A percentile compares a stretch with the other conserved stretches of the same genome.
These are phyloP conservation scores for Hypoxylon sp. DNA, from an alignment of 2,329 filamentous ascomycete genomes.

Conservation along the genomic window DNA sequence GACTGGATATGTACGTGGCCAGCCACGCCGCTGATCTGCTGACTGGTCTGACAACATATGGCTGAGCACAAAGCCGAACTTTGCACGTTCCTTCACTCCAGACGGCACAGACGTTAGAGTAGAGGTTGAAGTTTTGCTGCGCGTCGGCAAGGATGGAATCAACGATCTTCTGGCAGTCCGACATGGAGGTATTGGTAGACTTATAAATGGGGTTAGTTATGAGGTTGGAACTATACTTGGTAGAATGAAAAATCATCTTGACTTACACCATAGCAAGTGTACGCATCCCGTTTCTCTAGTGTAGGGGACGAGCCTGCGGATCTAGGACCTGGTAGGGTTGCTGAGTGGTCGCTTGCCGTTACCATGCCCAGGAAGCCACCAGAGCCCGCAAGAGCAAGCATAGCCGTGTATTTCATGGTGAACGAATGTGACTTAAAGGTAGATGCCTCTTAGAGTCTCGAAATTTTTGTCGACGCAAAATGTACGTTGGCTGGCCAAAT, in stretches of 20 bases:
- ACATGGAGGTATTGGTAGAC: constrained; percentile 45
- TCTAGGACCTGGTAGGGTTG: neutral
- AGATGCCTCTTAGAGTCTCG: neutral
- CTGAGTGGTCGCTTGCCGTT: neutral
- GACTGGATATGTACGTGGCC: constrained; percentile 45
- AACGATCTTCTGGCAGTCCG: constrained; percentile 49
- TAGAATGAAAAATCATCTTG: neutral
- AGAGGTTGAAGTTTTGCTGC: constrained; percentile 47
- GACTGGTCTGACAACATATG: constrained; percentile 46
- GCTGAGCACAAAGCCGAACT: constrained; percentile 51
- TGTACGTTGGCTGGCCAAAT: neutral
- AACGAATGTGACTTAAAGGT: neutral
- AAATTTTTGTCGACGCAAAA: neutral
- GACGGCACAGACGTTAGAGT: constrained; percentile 49
- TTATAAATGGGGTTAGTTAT: constrained; percentile 21
- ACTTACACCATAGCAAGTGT: constrained; percentile 51
- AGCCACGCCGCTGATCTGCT: constrained; percentile 51
- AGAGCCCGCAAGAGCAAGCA: constrained; percentile 26
- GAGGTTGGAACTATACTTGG: neutral
- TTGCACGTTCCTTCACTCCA: constrained; percentile 49
- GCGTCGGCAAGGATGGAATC: constrained; percentile 41
- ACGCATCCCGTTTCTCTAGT: constrained; percentile 51
- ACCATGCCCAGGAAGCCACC: constrained; percentile 16
- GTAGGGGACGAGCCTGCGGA: constrained; percentile 3
- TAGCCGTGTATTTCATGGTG: constrained; percentile 35